Evolutionary conservation across 768 basidiomycete genomes (phyloP).

Genomic region (Phlegmacium glaucopus): DNA sequence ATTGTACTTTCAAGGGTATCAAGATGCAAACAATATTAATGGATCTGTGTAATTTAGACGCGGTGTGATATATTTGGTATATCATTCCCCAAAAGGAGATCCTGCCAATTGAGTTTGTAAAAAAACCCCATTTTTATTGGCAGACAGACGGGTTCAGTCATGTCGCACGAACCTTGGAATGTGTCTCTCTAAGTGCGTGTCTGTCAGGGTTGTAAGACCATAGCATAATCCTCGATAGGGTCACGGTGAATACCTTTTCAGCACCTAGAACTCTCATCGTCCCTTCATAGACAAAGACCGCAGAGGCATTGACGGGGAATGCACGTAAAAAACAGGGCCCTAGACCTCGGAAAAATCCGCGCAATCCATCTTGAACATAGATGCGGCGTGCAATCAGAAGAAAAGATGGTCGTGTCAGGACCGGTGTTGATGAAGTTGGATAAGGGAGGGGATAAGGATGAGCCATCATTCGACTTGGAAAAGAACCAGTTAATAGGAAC

Average conservation of each 20-base stretch:
- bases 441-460: constrained; percentile 45
- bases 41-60: constrained; percentile 1
- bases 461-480: constrained; percentile 61
- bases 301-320: constrained; percentile 77
- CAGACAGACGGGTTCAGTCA: no score
- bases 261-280: constrained; percentile 63
- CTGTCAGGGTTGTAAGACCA: constrained; percentile 25
- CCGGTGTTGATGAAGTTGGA: constrained; percentile 24
- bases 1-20: not conserved
- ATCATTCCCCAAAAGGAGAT: constrained; percentile 30
- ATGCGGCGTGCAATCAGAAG: constrained; percentile 48
- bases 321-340: constrained; percentile 67
- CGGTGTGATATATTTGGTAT: constrained; percentile 27
- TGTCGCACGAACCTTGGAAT: not conserved
- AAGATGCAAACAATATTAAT: constrained; percentile 2
- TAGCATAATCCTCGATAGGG: constrained; percentile 6
- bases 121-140: not conserved
- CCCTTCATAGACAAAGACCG: constrained; percentile 77
- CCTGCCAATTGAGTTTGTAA: constrained; percentile 4
- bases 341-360: constrained; percentile 64
- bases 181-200: constrained; percentile 36
- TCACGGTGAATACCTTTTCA: constrained; percentile 46
- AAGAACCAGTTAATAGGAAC: constrained; percentile 1
- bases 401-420: constrained; percentile 43
- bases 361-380: constrained; percentile 45